These are phyloP conservation scores for Magnusiomyces clavatus DNA, from an alignment of 1,139 yeast species.

Conservation along the genomic window DNA sequence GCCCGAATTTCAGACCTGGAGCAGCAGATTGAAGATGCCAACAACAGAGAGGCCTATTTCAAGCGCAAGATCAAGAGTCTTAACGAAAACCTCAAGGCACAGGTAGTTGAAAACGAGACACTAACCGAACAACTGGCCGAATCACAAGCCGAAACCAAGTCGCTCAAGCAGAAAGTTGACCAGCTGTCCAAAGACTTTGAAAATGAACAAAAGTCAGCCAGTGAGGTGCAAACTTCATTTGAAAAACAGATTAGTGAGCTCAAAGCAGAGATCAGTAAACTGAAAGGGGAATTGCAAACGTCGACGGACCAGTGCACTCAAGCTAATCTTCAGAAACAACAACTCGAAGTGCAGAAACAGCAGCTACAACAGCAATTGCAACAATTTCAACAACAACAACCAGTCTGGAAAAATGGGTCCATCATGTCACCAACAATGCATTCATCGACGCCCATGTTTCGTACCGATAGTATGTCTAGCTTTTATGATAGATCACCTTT, in stretches of 20 bases:
- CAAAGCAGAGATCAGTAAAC: background rate
- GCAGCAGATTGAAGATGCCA: conserved; percentile 31
- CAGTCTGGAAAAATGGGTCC: background rate
- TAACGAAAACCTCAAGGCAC: conserved; percentile 18
- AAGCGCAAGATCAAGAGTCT: conserved; percentile 21
- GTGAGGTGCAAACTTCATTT: conserved; percentile 7
- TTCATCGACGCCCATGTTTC: too few species aligned
- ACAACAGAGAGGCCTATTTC: conserved; percentile 22
- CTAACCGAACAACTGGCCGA: conserved; percentile 28
- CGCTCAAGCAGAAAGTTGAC: conserved; percentile 15
- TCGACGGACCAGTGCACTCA: conserved; percentile 17
- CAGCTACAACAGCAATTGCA: conserved; percentile 6
- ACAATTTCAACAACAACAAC: conserved; percentile 7
- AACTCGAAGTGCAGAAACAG: conserved; percentile 10
- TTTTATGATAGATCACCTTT: too few species aligned
- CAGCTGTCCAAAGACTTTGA: conserved; percentile 1
- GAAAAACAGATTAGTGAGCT: conserved; percentile 7
- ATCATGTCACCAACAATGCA: too few species aligned
- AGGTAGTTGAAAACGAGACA: conserved; percentile 21
- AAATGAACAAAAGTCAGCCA: background rate
- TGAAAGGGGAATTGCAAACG: conserved; percentile 7
- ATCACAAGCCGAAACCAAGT: conserved; percentile 21
- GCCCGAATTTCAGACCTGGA: conserved; percentile 42
- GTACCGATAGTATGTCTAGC: too few species aligned
- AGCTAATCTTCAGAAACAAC: conserved; percentile 23